Evolutionary conservation across 73 alveolate species (phyloP).

Genomic region (Paramecium caudatum): DNA sequence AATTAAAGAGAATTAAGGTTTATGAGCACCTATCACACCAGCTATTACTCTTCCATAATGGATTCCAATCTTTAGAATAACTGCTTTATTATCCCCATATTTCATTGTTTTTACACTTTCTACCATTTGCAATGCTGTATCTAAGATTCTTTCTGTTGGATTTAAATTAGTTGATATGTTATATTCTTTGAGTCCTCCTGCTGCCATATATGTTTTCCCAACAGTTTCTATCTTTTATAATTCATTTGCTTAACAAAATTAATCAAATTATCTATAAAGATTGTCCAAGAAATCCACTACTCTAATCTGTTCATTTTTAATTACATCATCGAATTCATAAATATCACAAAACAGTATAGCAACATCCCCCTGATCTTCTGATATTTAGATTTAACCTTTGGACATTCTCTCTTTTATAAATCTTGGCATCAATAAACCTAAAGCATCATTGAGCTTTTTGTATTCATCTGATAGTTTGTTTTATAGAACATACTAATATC

Average conservation of each 20-base stretch:
- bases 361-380: constrained; percentile 87
- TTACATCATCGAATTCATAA: constrained; percentile 85
- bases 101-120: constrained; percentile 67
- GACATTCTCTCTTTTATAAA: constrained; percentile 50
- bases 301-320: constrained; percentile 68
- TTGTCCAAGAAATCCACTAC: constrained; percentile 77
- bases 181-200: constrained; percentile 80
- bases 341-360: constrained; percentile 89
- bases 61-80: constrained; percentile 94
- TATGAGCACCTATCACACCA: constrained; percentile 97
- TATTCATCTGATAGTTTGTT: constrained; percentile 10
- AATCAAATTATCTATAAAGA: constrained; percentile 82
- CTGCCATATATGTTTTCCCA: constrained; percentile 92
- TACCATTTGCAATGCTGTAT: constrained; percentile 67
- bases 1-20: constrained; percentile 95
- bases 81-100: constrained; percentile 73
- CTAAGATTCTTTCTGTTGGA: constrained; percentile 77
- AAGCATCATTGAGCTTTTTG: constrained; percentile 46
- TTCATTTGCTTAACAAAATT: constrained; percentile 86
- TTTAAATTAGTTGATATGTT: constrained; percentile 36
- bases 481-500: constrained; percentile 40
- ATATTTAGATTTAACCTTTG: constrained; percentile 70
- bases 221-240: constrained; percentile 90
- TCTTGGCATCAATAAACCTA: constrained; percentile 39
- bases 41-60: constrained; percentile 97